Conservation (phyloP, 352 stramenopile genomes). For the Bremia lactucae region DNA sequence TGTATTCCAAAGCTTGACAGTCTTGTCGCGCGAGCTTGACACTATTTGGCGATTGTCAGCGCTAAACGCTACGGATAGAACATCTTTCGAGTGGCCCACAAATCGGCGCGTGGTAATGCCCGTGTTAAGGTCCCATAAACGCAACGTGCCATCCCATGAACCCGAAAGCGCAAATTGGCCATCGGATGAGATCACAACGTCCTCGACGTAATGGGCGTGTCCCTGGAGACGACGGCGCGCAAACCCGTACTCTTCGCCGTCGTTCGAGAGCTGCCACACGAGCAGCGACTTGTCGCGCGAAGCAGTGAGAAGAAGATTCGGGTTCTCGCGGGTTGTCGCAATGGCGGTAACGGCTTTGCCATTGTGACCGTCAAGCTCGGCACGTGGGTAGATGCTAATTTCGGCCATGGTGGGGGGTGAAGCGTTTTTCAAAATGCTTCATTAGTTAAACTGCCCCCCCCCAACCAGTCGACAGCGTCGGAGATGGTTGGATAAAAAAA, state of each 20-base stretch:
- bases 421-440: constrained; percentile 29
- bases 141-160: constrained; percentile 98
- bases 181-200: constrained; percentile 99
- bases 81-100: constrained; percentile 99
- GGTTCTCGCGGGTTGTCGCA: constrained; percentile 97
- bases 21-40: constrained; percentile 97
- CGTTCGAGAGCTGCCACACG: constrained; percentile 85
- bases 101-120: constrained; percentile 98
- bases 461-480: no score
- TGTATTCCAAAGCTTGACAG: constrained; percentile 99
- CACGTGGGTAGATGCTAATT: constrained; percentile 80
- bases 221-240: constrained; percentile 93
- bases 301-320: constrained; percentile 96
- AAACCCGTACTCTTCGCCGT: constrained; percentile 97
- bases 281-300: constrained; percentile 95
- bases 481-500: no score
- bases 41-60: constrained; percentile 99
- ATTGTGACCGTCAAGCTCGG: constrained; percentile 83
- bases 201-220: constrained; percentile 99
- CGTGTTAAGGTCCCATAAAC: constrained; percentile 99
- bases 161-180: constrained; percentile 98
- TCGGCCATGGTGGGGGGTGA: constrained; percentile 69
- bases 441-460: no score
- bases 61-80: constrained; percentile 99
- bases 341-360: constrained; percentile 89